Conservation (phyloP, 768 basidiomycete species). For the Phylloporus arenicola region DNA sequence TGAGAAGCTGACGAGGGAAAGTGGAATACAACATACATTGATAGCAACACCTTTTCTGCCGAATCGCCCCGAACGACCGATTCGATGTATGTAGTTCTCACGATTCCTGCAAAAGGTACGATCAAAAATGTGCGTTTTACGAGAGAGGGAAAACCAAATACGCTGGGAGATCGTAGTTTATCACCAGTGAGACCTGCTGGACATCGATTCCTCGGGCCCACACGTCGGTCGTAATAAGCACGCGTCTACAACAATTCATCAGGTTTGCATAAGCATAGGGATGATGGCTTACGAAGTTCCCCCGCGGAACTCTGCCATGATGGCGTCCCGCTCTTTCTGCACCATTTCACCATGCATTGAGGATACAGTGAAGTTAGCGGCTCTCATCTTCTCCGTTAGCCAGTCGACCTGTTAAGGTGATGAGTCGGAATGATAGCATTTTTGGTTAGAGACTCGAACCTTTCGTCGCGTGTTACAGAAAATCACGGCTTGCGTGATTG, state of each 20-base stretch:
- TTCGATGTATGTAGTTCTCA: conserved; percentile 99
- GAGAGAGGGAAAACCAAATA: conserved; percentile 35
- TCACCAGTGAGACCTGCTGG: conserved; percentile 94
- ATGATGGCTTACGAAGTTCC: conserved; percentile 70
- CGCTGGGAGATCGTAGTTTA: conserved; percentile 95
- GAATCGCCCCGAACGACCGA: conserved; percentile 98
- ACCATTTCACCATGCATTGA: conserved; percentile 97
- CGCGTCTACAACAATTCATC: conserved; percentile 52
- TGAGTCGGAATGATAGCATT: conserved; percentile 4
- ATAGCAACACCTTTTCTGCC: conserved; percentile 99
- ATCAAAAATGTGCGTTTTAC: conserved; percentile 11
- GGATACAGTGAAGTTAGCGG: conserved; percentile 98
- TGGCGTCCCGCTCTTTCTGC: conserved; percentile 91
- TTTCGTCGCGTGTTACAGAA: conserved; percentile 98
- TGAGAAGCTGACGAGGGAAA: conserved; percentile 11
- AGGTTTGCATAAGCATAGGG: conserved; percentile 3
- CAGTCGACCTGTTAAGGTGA: conserved; percentile 71
- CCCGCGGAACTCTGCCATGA: conserved; percentile 94
- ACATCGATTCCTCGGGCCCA: conserved; percentile 99
- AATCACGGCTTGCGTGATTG: conserved; percentile 98
- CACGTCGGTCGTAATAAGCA: conserved; percentile 92
- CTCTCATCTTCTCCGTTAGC: conserved; percentile 97
- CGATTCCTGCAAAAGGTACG: conserved; percentile 55
- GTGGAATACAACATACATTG: conserved; percentile 58
- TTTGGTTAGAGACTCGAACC: conserved; percentile 40